Base-by-base conservation (phyloP, 495 filamentous ascomycete species). In the Penicillium mononematosum region DNA sequence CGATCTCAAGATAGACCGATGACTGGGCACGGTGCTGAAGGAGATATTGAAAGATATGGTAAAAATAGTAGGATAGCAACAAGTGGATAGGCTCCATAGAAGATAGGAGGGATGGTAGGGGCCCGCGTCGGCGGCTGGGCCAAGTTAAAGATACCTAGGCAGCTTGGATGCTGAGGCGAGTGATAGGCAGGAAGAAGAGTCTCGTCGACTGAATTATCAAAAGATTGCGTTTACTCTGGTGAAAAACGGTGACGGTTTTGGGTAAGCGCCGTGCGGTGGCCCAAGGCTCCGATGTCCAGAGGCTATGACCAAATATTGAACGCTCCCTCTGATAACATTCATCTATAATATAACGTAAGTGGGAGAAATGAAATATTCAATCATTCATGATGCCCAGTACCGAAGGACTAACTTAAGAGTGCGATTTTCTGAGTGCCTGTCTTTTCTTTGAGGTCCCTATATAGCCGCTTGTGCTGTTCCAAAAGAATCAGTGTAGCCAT, bases 401-500 rank as follows among this genome's bases (percentile, higher is more conserved):
- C 4, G 5, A 38, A 38, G 5, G 16, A 7, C 36, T n/a, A 16
- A n/a, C 16, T n/a, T 38, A n/a, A n/a, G 36, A n/a, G 5, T 38
- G 5, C 12, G 5, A n/a, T 16, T n/a, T 16, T 44, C 17, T 25
- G 17, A 14, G 24, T n/a, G 12, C 25, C 31, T 39, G 5, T 25
- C 4, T 11, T 31, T 7, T 46, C 57, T 75, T 86, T 87, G 1
- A 56, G 34, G 1, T n/a, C 34, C 34, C 60, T 38, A 42, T 58
- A 66, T 14, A 71, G 24, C 51, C 60, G 54, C 76, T 91, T 91
- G 68, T 93, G 90, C 62, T 91, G 85, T 69, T 96, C 91, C 67
- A 96, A 69, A 62, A 93, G 89, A 53, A 96, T 69, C 63, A 96
- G 90, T 11, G 92, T 96, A 55, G 86, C 84, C 58, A 96, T 87